Evolutionary conservation across 2,329 filamentous ascomycete species (phyloP), one percentile per base, ranked within the genome.

Genomic region (Fusarium incarnatum): DNA sequence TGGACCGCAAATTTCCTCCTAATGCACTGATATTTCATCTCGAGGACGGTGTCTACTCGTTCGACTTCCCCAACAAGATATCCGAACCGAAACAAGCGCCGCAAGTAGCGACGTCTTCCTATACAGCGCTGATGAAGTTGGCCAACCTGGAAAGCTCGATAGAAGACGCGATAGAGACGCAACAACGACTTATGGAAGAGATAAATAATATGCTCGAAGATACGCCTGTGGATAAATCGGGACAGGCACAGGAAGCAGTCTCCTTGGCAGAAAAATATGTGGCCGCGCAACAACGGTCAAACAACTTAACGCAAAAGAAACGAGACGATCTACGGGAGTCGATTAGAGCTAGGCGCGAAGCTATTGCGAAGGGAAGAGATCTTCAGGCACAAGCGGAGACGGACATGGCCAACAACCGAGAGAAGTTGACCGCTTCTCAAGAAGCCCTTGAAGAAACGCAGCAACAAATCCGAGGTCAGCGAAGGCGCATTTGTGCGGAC

Each of bases 141-240:
- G 91, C 93, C 8, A 97, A 94, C 61, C 85, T 98, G 18, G 94
- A 97, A 68, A 93, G 92, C 77, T 97, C 94, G 57, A 93, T 98
- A 25, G 94, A 97, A 77, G 95, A 98, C 79, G 94, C 94, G 3
- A 82, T 97, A 12, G 88, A 90, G 2, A 97, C 93, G 0, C 89
- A 92, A 16, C 89, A 92, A 64, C 86, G 86, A 56, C 84, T 98
- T 11, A 89, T 93, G 49, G 81, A 86, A n/a, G 93, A 97, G 69
- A 97, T 98, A 69, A 92, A 92, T 69, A 78, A 83, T 1, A 80
- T 89, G 0, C 77, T 90, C 7, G 77, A 81, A 1, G 72, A 79
- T 0, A 79, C 79, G 6, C 81, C 84, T 0, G 72, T 78, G 2
- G 80, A 86, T 48, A 77, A 80, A 23, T 79, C 85, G 0, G 82